Base-by-base conservation (phyloP, 345 rosid genomes). In the Carallia pectinifolia region DNA sequence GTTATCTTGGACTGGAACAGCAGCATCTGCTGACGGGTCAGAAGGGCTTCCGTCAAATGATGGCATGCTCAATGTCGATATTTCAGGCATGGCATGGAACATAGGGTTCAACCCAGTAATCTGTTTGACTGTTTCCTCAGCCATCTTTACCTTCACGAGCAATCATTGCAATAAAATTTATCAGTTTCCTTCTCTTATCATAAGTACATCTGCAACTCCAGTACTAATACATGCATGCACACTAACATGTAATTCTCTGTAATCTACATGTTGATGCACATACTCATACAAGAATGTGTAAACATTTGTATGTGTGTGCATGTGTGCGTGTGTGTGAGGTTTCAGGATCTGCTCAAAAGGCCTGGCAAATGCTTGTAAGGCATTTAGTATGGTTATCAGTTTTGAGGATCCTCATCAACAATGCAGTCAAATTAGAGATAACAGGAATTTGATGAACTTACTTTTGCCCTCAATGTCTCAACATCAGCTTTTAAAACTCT, bases 1-100 rank as follows among this genome's bases (percentile, higher is more conserved):
- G 31, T 82, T 85, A 40, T 87, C 89, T 64, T 61, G 86, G 64
- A 75, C 83, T 4, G 90, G 83, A 68, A 81, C 86, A 15, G 88
- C 81, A 65, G 84, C 85, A 39, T 85, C 89, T 4, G 84, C 69
- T 38, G 90, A 85, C 53, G 84, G 65, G 50, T 86, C 90, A 9
- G 90, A 80, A 54, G 82, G 81, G 65, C 86, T 80, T 62, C 80
- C 81, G 38, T 79, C 75, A 48, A 82, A 86, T 7, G 88, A 80
- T 58, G 85, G 64, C 68, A 73, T 64, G 62, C 87, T 76, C 38
- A 71, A 53, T 1, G 85, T 61, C 50, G 92, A 84, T 60, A 83
- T 71, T n/a, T 81, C 89, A 36, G 91, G 85, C 62, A 75, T 64
- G n/a, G 68, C 68, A 62, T 77, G 97, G 63, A 85, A 73, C 31